Evolutionary conservation across 2,329 filamentous ascomycete genomes (phyloP).

Genomic region (Pleurostoma richardsiae): DNA sequence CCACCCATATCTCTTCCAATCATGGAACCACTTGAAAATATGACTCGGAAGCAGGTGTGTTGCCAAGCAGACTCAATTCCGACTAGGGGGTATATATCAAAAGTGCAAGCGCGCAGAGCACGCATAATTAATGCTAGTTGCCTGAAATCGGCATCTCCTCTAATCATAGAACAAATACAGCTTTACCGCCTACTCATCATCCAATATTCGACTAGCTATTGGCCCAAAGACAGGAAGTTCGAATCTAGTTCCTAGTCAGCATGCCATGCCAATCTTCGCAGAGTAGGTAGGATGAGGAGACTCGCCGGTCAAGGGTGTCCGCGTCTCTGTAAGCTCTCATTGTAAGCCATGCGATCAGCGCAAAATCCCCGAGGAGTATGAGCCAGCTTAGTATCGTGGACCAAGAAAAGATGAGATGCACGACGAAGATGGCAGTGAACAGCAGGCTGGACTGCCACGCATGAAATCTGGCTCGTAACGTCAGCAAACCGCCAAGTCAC

Average conservation of each 20-base stretch:
- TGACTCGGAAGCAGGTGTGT: too few species aligned
- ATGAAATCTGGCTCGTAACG: constrained; percentile 62
- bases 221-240: constrained; percentile 84
- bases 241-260: constrained; percentile 47
- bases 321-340: constrained; percentile 81
- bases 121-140: too few species aligned
- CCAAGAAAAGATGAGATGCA: constrained; percentile 86
- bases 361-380: constrained; percentile 71
- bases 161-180: too few species aligned
- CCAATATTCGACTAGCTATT: constrained; percentile 82
- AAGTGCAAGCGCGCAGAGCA: too few species aligned
- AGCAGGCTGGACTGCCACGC: constrained; percentile 90
- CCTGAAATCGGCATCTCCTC: too few species aligned
- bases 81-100: too few species aligned
- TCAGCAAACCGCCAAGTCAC: background rate
- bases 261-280: constrained; percentile 56
- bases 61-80: too few species aligned
- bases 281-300: constrained; percentile 86
- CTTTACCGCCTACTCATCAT: constrained; percentile 58
- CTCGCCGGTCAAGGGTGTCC: constrained; percentile 57
- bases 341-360: constrained; percentile 70
- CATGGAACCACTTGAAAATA: too few species aligned
- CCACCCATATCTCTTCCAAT: too few species aligned
- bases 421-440: constrained; percentile 67
- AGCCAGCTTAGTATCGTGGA: constrained; percentile 79